Base-by-base conservation (phyloP, 768 basidiomycete genomes). In the Tricholoma furcatifolium region DNA sequence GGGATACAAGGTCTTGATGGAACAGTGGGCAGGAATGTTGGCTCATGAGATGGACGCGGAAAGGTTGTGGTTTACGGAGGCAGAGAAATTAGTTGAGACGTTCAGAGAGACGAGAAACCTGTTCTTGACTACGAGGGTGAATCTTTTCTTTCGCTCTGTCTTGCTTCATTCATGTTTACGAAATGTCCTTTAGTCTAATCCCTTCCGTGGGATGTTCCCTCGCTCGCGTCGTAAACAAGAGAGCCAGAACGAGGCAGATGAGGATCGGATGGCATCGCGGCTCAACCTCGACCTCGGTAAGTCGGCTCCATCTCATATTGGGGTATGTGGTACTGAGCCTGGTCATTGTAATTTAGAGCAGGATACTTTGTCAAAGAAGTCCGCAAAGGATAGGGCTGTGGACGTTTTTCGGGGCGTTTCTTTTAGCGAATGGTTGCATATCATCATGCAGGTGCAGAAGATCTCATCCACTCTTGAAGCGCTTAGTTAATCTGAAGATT, bases 91-190 rank as follows among this genome's bases (percentile, higher is more conserved):
- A 42, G 80, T 97, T 3, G 94, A 97, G 55, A 85, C 82, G 66
- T 98, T 94, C 70, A 75, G 96, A 47, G 87, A 93, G 71, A 94
- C 94, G 1, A 79, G 86, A 55, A 82, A 85, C 55, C 65, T 98
- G 57, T 99, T 96, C 64, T 76, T 87, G 60, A 84, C 87, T 2
- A 85, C 85, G 24, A 72, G 86, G 60, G 93, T 93, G 54, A 60
- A 83, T 69, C 18, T 27, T 23, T 50, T 38, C n/a, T 39, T 20
- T 43, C 35, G 39, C 44, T 35, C 32, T 0, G 7, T 46, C 54
- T 50, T 32, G 17, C 18, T 23, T 11, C 23, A 44, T 39, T 17
- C 34, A 47, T 41, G 50, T 45, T 42, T 30, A 30, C 9, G 42
- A 34, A 59, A 47, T 32, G 9, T 20, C 24, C 40, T 46, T 23